These are phyloP conservation scores for Neurospora sp. DNA, from an alignment of 495 filamentous ascomycete genomes.

Conservation along the genomic window DNA sequence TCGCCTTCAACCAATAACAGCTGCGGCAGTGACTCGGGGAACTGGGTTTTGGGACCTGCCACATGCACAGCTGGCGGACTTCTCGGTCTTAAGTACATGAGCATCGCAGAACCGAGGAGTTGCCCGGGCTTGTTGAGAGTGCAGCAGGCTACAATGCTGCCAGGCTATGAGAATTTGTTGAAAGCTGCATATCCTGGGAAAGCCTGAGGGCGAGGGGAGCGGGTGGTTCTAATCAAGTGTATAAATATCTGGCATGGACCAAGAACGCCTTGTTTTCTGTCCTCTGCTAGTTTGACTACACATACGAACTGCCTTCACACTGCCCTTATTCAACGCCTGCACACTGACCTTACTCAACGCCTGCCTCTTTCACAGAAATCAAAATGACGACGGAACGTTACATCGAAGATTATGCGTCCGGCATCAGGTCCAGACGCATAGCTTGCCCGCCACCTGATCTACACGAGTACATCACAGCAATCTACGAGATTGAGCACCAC, in stretches of 20 bases:
- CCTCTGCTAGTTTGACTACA: neutral
- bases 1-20: too few species aligned
- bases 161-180: neutral
- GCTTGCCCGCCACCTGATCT: neutral
- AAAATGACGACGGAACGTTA: neutral
- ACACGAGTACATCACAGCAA: neutral
- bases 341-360: neutral
- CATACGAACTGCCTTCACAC: neutral
- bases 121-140: neutral
- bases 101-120: neutral
- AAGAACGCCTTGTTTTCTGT: neutral
- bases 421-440: neutral
- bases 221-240: neutral
- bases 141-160: neutral
- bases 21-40: too few species aligned
- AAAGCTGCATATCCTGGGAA: too few species aligned
- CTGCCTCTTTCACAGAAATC: neutral
- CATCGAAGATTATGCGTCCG: neutral
- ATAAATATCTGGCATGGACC: neutral
- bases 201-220: neutral
- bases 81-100: too few species aligned
- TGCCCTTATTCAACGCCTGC: neutral
- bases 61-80: too few species aligned
- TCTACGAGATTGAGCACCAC: neutral
- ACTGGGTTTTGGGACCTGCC: too few species aligned